Percentiles rank a stretch among this genome's conserved stretches.
phyloP scores from a whole-genome alignment of 2,329 filamentous ascomycete genomes.

The Tolypocladium pustulatum region DNA sequence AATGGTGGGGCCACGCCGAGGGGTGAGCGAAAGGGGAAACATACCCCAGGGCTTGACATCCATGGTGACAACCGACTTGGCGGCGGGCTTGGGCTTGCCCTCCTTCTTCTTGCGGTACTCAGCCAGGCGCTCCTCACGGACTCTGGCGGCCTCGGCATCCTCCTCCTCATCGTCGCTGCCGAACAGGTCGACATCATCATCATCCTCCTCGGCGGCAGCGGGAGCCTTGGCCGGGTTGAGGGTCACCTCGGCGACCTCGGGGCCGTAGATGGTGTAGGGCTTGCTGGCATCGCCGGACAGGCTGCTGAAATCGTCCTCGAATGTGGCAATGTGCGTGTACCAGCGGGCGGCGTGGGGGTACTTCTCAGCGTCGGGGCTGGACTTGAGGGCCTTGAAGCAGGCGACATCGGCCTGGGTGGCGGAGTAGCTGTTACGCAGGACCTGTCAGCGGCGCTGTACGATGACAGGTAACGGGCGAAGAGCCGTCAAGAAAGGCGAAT shows the following conservation, averaged over 20 bases:
- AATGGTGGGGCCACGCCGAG: constrained; percentile 1
- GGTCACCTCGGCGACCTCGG: constrained; percentile 66
- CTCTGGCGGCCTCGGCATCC: constrained; percentile 71
- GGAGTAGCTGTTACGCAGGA: constrained; percentile 29
- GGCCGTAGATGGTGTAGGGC: constrained; percentile 83
- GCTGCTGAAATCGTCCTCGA: constrained; percentile 83
- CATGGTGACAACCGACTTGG: constrained; percentile 92
- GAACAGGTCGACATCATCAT: constrained; percentile 88
- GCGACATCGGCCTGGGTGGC: constrained; percentile 94
- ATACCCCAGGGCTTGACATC: constrained; percentile 99
- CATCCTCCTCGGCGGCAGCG: constrained; percentile 54
- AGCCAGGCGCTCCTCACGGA: constrained; percentile 82
- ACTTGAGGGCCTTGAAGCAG: constrained; percentile 80
- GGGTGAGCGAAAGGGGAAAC: constrained; percentile 21
- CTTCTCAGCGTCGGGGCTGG: constrained; percentile 68
- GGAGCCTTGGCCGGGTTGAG: constrained; percentile 81
- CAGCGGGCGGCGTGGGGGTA: constrained; percentile 92
- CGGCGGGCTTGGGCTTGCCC: constrained; percentile 77
- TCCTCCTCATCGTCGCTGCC: constrained; percentile 90
- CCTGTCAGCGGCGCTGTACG: background rate
- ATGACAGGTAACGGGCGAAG: background rate
- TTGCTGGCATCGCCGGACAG: constrained; percentile 87
- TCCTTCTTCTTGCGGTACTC: constrained; percentile 98
- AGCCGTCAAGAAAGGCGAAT: background rate
- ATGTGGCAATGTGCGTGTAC: constrained; percentile 97